phyloP scores from a whole-genome alignment of 345 rosid genomes.

The Populus deltoides region DNA sequence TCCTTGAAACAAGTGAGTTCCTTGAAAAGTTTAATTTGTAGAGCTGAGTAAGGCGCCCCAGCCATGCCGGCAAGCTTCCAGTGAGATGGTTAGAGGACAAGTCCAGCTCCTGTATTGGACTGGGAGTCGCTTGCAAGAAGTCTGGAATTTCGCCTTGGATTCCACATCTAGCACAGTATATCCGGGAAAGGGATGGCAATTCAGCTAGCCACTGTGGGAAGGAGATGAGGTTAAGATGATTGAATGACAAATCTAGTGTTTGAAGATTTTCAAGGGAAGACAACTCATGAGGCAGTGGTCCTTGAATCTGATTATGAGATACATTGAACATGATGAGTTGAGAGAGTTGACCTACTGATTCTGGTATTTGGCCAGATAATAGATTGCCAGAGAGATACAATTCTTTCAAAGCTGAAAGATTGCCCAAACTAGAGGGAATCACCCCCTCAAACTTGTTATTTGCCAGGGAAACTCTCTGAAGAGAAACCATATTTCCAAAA shows the following conservation, averaged over 20 bases:
- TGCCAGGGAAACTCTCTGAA: slow-evolving; percentile 47
- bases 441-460: slow-evolving; percentile 45
- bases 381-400: slow-evolving; percentile 41
- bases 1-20: slow-evolving; percentile 36
- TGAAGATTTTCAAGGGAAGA: slow-evolving; percentile 50
- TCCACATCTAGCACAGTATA: slow-evolving; percentile 48
- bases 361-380: slow-evolving; percentile 38
- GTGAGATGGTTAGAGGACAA: slow-evolving; percentile 40
- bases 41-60: slow-evolving; percentile 46
- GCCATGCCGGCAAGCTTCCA: slow-evolving; percentile 45
- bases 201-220: slow-evolving; percentile 38
- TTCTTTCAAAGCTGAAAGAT: slow-evolving; percentile 45
- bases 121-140: slow-evolving; percentile 34
- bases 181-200: slow-evolving; percentile 45
- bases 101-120: slow-evolving; percentile 52
- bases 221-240: slow-evolving; percentile 38
- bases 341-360: slow-evolving; percentile 39
- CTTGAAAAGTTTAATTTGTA: slow-evolving; percentile 47
- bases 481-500: slow-evolving; percentile 38
- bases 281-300: slow-evolving; percentile 40
- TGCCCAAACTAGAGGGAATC: slow-evolving; percentile 45
- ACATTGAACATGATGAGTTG: slow-evolving; percentile 33
- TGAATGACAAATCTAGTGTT: slow-evolving; percentile 48
- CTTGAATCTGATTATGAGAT: slow-evolving; percentile 42
- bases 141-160: slow-evolving; percentile 45